Percentiles rank a stretch among this genome's conserved stretches.
Conservation (phyloP, 2,329 filamentous ascomycete genomes). For the Stenocarpella maydis region DNA sequence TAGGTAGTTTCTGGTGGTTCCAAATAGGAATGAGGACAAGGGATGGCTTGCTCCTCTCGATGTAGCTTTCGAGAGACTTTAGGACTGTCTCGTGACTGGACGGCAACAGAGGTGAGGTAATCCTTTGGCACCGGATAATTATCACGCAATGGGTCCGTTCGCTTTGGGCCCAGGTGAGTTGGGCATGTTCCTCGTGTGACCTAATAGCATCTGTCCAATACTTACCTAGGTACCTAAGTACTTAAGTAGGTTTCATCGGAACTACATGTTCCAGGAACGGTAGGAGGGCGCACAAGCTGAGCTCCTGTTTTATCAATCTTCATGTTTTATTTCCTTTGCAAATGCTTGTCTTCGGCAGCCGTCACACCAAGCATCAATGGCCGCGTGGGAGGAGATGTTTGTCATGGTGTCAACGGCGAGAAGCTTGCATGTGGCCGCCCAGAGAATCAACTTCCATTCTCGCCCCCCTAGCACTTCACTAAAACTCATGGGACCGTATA, state of each 20-base stretch:
- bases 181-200: slow-evolving; percentile 15
- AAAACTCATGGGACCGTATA: neutral
- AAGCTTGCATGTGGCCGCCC: slow-evolving; percentile 13
- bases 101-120: neutral
- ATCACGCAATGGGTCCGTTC: slow-evolving; percentile 4
- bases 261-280: neutral
- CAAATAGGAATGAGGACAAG: neutral
- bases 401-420: slow-evolving; percentile 14
- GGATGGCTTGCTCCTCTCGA: neutral
- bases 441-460: slow-evolving; percentile 1
- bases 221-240: too few relatives aligned
- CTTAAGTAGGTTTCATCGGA: neutral
- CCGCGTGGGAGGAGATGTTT: slow-evolving; percentile 5
- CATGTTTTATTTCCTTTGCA: slow-evolving; percentile 3
- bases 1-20: too few relatives aligned
- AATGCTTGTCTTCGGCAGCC: slow-evolving; percentile 19
- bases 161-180: neutral
- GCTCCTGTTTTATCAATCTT: neutral
- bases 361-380: slow-evolving; percentile 3
- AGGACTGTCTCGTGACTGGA: neutral
- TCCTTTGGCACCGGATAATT: slow-evolving; percentile 20
- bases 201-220: slow-evolving; percentile 4
- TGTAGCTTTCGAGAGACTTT: neutral
- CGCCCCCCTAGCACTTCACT: slow-evolving; percentile 9
- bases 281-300: slow-evolving; percentile 2